A percentile compares a stretch with the other conserved stretches of the same genome.
Conservation (phyloP, 768 basidiomycete genomes). For the Leccinum truebloodii region DNA sequence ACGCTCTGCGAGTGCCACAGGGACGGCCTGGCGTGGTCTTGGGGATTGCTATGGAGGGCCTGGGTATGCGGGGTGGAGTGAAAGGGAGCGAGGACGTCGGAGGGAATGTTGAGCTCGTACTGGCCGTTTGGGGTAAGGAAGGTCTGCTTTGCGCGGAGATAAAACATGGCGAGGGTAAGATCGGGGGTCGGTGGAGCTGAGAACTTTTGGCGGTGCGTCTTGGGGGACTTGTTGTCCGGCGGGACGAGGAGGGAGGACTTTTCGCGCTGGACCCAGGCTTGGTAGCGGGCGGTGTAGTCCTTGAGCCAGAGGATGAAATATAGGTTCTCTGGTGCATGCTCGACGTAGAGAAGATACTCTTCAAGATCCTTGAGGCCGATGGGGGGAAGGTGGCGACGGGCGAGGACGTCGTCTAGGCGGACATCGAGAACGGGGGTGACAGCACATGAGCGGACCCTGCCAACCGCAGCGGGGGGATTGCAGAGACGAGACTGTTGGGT, state of each 20-base stretch:
- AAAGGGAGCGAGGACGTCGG: conserved; percentile 63
- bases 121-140: conserved; percentile 73
- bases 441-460: conserved; percentile 66
- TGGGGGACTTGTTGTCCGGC: conserved; percentile 43
- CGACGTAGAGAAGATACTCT: conserved; percentile 82
- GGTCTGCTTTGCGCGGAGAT: conserved; percentile 76
- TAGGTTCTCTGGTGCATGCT: conserved; percentile 75
- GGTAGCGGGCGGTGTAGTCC: conserved; percentile 61
- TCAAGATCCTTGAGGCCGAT: conserved; percentile 76
- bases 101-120: conserved; percentile 73
- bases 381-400: conserved; percentile 77
- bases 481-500: conserved; percentile 48
- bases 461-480: conserved; percentile 67
- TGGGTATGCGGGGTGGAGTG: conserved; percentile 43
- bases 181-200: conserved; percentile 39
- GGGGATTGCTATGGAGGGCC: not conserved
- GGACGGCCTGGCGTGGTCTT: conserved; percentile 10
- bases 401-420: conserved; percentile 71
- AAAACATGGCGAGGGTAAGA: conserved; percentile 70
- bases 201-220: conserved; percentile 35
- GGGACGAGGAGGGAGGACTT: conserved; percentile 29
- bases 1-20: conserved; percentile 33
- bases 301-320: conserved; percentile 84
- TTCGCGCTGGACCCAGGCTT: conserved; percentile 39
- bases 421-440: conserved; percentile 70